Evolutionary conservation across 768 basidiomycete genomes (phyloP), one percentile per base, ranked within the genome.

Genomic region (Saitozyma podzolica): DNA sequence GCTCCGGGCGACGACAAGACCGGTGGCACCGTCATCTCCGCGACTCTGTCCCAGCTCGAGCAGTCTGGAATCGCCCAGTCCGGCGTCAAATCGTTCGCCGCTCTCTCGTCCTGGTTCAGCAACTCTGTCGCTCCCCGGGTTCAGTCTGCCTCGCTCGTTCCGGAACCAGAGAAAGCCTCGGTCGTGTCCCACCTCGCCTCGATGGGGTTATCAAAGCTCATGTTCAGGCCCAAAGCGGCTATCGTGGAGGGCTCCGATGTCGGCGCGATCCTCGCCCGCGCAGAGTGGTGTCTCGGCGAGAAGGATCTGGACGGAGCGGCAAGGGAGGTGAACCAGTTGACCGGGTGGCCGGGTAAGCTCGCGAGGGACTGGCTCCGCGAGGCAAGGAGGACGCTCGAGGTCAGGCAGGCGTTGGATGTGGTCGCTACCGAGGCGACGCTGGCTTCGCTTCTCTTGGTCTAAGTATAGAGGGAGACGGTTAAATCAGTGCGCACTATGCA

Each of bases 101-200:
- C 93, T 70, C 86, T 99, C 57, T 84, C 91, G 6, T 85, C 87
- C n/a, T 97, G 94, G 91, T 97, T 97, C 82, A 83, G 85, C 57
- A 85, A 85, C 43, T 86, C 87, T 40, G 90, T 99, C 50, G 86
- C 86, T 1, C 92, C 92, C 14, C 88, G 87, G 61, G 88, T 97
- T 54, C 85, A 88, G 37, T 86, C 85, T 57, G 92, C 96, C n/a
- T 89, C 94, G 8, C 84, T 99, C 54, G 92, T 97, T 3, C 96
- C 96, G 3, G 64, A 68, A 2, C 72, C 72, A 10, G 91, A 95
- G 70, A 84, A 92, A 70, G 92, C 92, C 3, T 92, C 92, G 19
- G 84, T 97, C 47, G 82, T 96, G 11, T 88, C 92, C 2, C 90
- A 92, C 77, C 81, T 96, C 19, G 88, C 91, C 11, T 91, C 89